phyloP scores from a whole-genome alignment of 176 grass and related monocot species.

The Elymus sibiricus region DNA sequence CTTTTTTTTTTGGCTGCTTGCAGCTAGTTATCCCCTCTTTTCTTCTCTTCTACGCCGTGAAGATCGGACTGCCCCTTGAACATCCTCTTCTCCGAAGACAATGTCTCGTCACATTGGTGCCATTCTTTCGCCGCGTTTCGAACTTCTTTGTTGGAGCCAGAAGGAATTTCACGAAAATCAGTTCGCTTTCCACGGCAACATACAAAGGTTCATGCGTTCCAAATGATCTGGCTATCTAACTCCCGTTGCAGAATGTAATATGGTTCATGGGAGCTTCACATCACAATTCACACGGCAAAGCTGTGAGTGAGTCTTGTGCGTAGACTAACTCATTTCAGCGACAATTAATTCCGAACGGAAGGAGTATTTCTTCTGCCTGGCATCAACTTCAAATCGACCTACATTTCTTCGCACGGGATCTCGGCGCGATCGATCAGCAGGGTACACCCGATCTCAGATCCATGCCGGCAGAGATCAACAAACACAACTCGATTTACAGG shows the following conservation, averaged over 20 bases:
- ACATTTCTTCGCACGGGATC: background rate
- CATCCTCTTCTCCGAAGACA: too few species aligned
- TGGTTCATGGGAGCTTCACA: background rate
- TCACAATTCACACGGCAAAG: background rate
- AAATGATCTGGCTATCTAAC: background rate
- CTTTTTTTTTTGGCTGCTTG: too few species aligned
- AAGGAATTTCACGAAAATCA: background rate
- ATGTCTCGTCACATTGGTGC: too few species aligned
- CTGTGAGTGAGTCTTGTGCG: background rate
- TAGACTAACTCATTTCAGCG: too few species aligned
- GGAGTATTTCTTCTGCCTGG: too few species aligned
- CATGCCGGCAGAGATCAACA: background rate
- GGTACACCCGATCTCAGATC: background rate
- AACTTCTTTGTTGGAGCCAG: background rate
- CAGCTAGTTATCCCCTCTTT: too few species aligned
- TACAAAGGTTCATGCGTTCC: background rate
- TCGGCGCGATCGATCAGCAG: background rate
- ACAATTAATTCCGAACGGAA: too few species aligned
- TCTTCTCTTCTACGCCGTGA: too few species aligned
- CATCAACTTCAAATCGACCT: background rate
- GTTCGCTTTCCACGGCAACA: background rate
- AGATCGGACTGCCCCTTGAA: too few species aligned
- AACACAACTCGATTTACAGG: background rate
- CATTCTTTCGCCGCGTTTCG: background rate
- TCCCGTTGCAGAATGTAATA: background rate